A percentile compares a stretch with the other conserved stretches of the same genome.
phyloP scores from a whole-genome alignment of 192 early-diverging fungal genomes.

The Podila epicladia region DNA sequence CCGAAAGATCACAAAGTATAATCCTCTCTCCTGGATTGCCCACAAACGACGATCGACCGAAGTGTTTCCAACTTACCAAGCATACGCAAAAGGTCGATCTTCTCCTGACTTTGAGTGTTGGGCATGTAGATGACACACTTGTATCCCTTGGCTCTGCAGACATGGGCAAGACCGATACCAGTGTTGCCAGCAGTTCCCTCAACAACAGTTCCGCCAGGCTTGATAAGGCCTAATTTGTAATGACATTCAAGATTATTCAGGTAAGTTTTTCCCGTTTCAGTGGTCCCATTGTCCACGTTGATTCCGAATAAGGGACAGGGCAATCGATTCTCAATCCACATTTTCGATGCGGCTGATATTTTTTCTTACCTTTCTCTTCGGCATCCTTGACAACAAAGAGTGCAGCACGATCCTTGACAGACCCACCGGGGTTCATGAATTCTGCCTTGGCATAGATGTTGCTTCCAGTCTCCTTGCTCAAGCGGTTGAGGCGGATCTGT shows the following conservation, averaged over 20 bases:
- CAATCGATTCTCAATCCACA: no score
- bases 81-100: conserved; percentile 93
- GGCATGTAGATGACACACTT: conserved; percentile 98
- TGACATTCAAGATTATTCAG: no score
- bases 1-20: background rate
- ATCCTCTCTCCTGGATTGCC: background rate
- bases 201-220: conserved; percentile 89
- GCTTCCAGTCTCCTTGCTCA: conserved; percentile 83
- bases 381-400: conserved; percentile 95
- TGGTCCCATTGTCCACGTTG: no score
- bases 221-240: conserved; percentile 68
- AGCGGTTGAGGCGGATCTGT: conserved; percentile 74
- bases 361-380: conserved; percentile 68
- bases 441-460: conserved; percentile 95
- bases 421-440: conserved; percentile 97
- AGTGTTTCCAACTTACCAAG: conserved; percentile 59
- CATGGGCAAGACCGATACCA: conserved; percentile 95
- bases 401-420: conserved; percentile 97
- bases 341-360: no score
- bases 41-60: background rate
- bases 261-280: no score
- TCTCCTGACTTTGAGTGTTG: conserved; percentile 95
- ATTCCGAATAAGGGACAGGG: background rate
- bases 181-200: conserved; percentile 94
- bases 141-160: conserved; percentile 94